Evolutionary conservation across 768 basidiomycete genomes (phyloP), one percentile per base, ranked within the genome.

Genomic region (Lactarius hatsudake): DNA sequence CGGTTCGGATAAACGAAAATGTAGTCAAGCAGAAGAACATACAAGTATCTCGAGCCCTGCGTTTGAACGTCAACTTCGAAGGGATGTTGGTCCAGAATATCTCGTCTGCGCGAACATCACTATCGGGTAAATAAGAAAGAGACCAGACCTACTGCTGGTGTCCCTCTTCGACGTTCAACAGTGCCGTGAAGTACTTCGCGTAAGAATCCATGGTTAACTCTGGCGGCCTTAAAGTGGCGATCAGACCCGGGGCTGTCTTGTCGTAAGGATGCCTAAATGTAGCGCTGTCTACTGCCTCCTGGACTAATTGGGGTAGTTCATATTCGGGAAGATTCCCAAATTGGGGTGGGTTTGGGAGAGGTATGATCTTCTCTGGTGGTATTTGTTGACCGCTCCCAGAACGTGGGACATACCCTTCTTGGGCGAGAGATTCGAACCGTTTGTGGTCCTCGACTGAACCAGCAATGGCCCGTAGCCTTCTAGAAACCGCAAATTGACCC

Each of bases 141-240:
- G 34, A 17, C 30, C 75, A 73, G 5, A 86, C 81, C 34, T 76
- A 70, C 73, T 86, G 84, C 7, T 87, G 86, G 9, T 80, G 78
- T 17, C 81, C 79, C 45, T 77, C 75, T 53, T 68, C 60, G 4
- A 70, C 36, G 10, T 62, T 64, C 12, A 71, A 43, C 40, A 67
- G 23, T 8, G 62, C 57, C 6, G 42, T 45, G 20, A 63, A 67
- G 30, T 54, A 67, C 34, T 63, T 9, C 10, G 40, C 9, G 26
- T 63, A 67, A 10, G 62, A 60, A 12, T 59, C 62, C 17, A 63
- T 45, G 8, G 20, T 45, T 23, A 67, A 38, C 0, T 36, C n/a
- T 0, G 1, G 12, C 0, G 66, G 66, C 20, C 23, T 26, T 40
- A 63, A 45, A 18, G 2, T 2, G 18, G 5, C 1, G 9, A 64